Conservation (phyloP, 73 alveolate genomes). For the Symbiodinium natans region DNA sequence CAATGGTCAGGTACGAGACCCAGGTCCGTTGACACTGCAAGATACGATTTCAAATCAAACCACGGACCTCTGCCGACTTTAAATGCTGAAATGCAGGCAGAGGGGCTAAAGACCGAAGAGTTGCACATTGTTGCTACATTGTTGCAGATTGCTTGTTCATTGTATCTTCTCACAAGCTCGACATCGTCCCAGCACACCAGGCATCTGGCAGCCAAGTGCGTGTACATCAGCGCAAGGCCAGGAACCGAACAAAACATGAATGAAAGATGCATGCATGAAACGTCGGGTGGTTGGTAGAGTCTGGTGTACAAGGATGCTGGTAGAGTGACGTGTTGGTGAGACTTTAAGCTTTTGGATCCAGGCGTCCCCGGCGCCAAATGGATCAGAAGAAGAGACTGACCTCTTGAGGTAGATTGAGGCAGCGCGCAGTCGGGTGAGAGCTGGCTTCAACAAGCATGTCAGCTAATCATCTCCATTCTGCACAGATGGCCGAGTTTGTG, state of each 20-base stretch:
- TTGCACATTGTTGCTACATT: too few species aligned
- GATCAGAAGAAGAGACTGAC: background rate
- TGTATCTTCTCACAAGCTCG: too few species aligned
- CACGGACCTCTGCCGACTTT: background rate
- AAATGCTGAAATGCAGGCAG: background rate
- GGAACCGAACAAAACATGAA: background rate
- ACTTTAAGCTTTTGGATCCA: too few species aligned
- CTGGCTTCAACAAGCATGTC: constrained; percentile 25
- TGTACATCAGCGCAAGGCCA: constrained; percentile 4
- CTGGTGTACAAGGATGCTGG: too few species aligned
- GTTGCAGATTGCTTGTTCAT: too few species aligned
- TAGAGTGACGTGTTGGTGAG: too few species aligned
- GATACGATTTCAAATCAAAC: background rate
- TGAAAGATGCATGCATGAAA: too few species aligned
- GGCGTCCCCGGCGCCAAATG: background rate
- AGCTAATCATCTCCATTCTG: background rate
- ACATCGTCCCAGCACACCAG: too few species aligned
- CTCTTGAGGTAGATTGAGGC: background rate
- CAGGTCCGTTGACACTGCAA: background rate
- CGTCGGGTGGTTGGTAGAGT: too few species aligned
- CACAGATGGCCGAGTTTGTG: background rate
- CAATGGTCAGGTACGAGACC: background rate
- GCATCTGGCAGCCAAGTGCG: constrained; percentile 1
- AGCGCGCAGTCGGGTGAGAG: background rate
- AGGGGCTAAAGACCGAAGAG: too few species aligned